Base-by-base conservation (phyloP, 129 eudicot species). In the Deinandra increscens region DNA sequence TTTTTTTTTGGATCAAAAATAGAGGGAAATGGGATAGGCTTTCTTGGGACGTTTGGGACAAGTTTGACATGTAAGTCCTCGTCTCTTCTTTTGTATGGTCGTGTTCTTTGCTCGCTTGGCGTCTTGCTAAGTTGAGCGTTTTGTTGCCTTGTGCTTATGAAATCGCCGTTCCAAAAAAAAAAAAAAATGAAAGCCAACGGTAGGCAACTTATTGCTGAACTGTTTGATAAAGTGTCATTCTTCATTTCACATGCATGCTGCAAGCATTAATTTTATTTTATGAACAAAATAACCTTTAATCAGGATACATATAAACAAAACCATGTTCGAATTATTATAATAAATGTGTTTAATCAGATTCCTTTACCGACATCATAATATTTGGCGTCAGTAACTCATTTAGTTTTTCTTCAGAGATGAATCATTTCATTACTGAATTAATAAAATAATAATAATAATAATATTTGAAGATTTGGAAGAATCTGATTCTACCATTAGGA, bases 361-460 rank as follows among this genome's bases (percentile, higher is more conserved):
- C 80, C 70, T 44, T 76, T 69, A 76, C 75, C 75, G 71, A 76
- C 81, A 76, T 36, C 69, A 45, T 41, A 6, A 74, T 74, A 26
- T 74, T 45, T 23, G 14, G 14, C 5, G 38, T 73, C 78, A 50
- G 78, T 22, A 9, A 59, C 14, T 31, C 31, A 70, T 70, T 70
- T 26, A 66, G 37, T 46, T 45, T 3, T 15, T 26, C 67, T 6
- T 14, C 31, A 20, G 15, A 65, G 15, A 55, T 55, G 41, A 43
- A 44, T 44, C 59, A 49, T 46, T 66, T 66, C 61, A 5, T 67
- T 54, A 54, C 14, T 22, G 56, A 26, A 29, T 56, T 26, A 17
- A 56, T 23, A 31, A 64, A 36, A 39, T 60, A 13, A 59, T 14
- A 58, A 59, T 4, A 50, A 55, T 6, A 62, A 50, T 22, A 7